Conservation (phyloP, 148 eudicot species). For the Spergularia bocconei region DNA sequence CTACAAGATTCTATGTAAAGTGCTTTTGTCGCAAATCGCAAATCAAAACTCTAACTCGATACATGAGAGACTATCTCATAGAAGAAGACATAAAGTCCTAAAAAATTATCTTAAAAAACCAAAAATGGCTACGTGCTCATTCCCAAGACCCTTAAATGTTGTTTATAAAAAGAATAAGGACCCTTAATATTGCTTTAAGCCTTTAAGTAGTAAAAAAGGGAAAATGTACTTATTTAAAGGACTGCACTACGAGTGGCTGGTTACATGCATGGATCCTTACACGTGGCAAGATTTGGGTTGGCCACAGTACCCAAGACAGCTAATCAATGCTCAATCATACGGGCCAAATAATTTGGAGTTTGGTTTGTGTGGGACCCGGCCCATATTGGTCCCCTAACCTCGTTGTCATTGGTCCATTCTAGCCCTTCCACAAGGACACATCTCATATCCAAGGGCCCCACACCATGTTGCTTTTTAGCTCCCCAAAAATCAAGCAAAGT, state of each 20-base stretch:
- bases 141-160: background rate
- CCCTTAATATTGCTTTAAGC: background rate
- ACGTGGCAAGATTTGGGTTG: slow-evolving; percentile 23
- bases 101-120: too few relatives aligned
- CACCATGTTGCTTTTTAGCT: slow-evolving; percentile 13
- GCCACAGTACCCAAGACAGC: slow-evolving; percentile 26
- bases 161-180: too few relatives aligned
- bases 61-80: too few relatives aligned
- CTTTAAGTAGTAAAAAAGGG: background rate
- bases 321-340: slow-evolving; percentile 22
- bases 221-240: background rate
- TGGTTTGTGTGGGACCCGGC: background rate
- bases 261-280: slow-evolving; percentile 14
- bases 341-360: slow-evolving; percentile 20
- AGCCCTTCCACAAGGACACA: slow-evolving; percentile 19
- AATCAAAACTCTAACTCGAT: too few relatives aligned
- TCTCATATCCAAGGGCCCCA: slow-evolving; percentile 16
- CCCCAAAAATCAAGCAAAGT: slow-evolving; percentile 19
- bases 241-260: slow-evolving; percentile 14
- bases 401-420: slow-evolving; percentile 20
- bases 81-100: too few relatives aligned
- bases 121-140: slow-evolving; percentile 14
- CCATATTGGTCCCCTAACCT: background rate
- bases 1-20: too few relatives aligned
- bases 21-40: too few relatives aligned